Conservation (phyloP, 1,284 basidiomycete species). For the Moesziomyces globuligerus region DNA sequence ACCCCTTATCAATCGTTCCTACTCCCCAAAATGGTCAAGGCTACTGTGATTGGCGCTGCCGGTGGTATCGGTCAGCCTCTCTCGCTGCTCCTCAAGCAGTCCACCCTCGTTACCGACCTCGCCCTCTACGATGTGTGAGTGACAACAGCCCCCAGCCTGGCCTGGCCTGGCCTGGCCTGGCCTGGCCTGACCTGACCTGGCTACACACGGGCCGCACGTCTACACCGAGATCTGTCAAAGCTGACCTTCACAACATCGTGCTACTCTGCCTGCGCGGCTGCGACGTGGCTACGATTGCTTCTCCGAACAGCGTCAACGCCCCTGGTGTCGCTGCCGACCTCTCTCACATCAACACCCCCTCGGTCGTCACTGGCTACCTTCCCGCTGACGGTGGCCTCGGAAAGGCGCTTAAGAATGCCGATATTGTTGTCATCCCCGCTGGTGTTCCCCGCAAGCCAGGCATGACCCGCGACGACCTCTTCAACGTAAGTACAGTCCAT, state of each 20-base stretch:
- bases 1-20: neutral
- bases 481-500: constrained; percentile 80
- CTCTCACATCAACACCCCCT: constrained; percentile 79
- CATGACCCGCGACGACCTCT: constrained; percentile 85
- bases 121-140: constrained; percentile 95
- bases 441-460: constrained; percentile 88
- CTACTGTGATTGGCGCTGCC: constrained; percentile 66
- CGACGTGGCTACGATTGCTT: too few relatives aligned
- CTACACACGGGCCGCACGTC: too few relatives aligned
- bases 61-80: constrained; percentile 79
- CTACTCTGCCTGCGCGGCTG: too few relatives aligned
- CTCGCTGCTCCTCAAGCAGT: constrained; percentile 86
- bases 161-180: too few relatives aligned
- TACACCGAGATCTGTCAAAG: too few relatives aligned
- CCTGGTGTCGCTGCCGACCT: constrained; percentile 95
- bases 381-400: constrained; percentile 78
- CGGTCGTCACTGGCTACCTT: constrained; percentile 67
- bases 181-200: too few relatives aligned
- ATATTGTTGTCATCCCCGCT: constrained; percentile 94
- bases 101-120: constrained; percentile 79
- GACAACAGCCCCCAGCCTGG: too few relatives aligned
- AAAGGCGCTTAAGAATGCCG: constrained; percentile 83
- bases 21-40: constrained; percentile 58
- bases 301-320: constrained; percentile 70
- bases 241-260: too few relatives aligned